phyloP scores from a whole-genome alignment of 331 rosid genomes.

The Malus hybrid region DNA sequence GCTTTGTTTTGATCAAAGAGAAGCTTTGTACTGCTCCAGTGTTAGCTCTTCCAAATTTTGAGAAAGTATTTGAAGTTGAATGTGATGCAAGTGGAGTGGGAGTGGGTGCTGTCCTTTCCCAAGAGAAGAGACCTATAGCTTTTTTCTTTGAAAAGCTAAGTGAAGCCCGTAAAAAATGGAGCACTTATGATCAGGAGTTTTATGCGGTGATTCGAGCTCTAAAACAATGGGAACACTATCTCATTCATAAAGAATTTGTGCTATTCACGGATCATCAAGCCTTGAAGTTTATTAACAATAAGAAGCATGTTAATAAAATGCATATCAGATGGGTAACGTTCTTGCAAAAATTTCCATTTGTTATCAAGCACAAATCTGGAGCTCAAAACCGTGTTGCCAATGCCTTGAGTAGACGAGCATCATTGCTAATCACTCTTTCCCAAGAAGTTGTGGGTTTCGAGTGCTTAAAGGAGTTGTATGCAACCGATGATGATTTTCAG shows the following conservation, averaged over 20 bases:
- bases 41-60: too few species aligned
- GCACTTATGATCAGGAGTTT: background rate
- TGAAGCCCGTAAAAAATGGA: too few species aligned
- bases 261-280: background rate
- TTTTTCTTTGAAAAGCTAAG: too few species aligned
- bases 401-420: background rate
- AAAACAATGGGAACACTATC: background rate
- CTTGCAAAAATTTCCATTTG: background rate
- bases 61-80: too few species aligned
- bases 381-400: background rate
- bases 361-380: too few species aligned
- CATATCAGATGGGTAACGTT: too few species aligned
- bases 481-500: background rate
- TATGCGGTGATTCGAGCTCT: background rate
- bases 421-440: background rate
- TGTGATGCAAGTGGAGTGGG: too few species aligned
- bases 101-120: too few species aligned
- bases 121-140: too few species aligned
- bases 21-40: too few species aligned
- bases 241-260: background rate
- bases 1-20: too few species aligned
- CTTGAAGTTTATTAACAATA: background rate
- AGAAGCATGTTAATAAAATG: background rate
- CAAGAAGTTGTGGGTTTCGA: background rate
- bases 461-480: background rate